Conservation (phyloP, 305 asterid species). For the Galium porrigens region DNA sequence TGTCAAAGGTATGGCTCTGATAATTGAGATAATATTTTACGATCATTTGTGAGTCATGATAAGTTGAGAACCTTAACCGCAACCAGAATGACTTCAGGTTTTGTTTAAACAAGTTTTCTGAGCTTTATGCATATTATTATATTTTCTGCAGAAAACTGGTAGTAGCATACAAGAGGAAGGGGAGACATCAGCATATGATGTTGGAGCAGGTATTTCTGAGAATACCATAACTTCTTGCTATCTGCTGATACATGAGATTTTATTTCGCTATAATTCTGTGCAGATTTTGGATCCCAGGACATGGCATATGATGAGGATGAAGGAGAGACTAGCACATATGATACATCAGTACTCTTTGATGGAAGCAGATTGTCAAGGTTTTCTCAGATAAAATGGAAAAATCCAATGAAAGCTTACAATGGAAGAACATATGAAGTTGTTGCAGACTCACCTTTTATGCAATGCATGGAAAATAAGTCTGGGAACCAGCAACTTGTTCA, state of each 20-base stretch:
- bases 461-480: constrained; percentile 36
- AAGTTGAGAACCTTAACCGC: too few species aligned
- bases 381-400: constrained; percentile 51
- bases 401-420: constrained; percentile 33
- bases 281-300: constrained; percentile 43
- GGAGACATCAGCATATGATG: constrained; percentile 55
- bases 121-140: not conserved
- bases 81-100: not conserved
- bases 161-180: constrained; percentile 49
- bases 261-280: constrained; percentile 19
- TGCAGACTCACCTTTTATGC: constrained; percentile 36
- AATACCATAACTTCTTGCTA: constrained; percentile 15
- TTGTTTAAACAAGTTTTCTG: not conserved
- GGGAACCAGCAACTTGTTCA: constrained; percentile 38
- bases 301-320: constrained; percentile 52
- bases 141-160: constrained; percentile 43
- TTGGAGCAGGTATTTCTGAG: constrained; percentile 45
- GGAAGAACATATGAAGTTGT: constrained; percentile 39
- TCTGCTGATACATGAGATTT: constrained; percentile 15
- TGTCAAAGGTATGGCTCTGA: not conserved
- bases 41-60: not conserved
- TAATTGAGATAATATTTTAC: not conserved
- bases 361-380: constrained; percentile 39
- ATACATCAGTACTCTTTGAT: constrained; percentile 36
- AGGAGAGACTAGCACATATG: constrained; percentile 55